These are phyloP conservation scores for Pseudogymnoascus sp. DNA, from an alignment of 2,329 filamentous ascomycete species.

Conservation along the genomic window DNA sequence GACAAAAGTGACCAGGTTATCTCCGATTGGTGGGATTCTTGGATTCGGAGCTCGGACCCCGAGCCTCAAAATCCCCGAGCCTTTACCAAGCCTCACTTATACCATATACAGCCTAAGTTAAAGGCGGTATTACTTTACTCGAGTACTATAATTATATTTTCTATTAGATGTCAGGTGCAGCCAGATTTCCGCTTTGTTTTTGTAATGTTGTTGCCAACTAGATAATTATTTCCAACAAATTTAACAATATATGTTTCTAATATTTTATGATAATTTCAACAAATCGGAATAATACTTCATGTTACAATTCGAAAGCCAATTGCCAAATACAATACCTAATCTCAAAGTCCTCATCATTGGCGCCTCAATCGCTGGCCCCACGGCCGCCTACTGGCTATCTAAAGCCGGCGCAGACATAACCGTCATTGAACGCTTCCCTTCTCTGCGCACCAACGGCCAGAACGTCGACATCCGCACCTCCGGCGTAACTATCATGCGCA, in stretches of 20 bases:
- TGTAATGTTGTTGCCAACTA: background rate
- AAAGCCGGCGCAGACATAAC: constrained; percentile 30
- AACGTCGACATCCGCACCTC: constrained; percentile 26
- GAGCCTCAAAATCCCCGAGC: constrained; percentile 10
- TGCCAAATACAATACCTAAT: background rate
- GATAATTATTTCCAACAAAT: background rate
- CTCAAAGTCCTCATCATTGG: constrained; percentile 29
- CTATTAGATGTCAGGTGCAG: background rate
- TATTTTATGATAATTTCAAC: background rate
- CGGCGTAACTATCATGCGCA: constrained; percentile 33
- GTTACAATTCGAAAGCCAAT: background rate
- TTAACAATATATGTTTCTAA: background rate
- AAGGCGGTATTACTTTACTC: background rate
- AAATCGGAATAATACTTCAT: background rate
- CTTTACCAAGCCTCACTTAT: background rate
- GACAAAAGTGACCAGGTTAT: background rate
- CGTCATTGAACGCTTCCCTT: constrained; percentile 33
- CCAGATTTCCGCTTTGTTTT: background rate
- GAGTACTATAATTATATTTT: background rate
- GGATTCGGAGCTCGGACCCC: background rate
- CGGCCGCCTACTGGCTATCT: constrained; percentile 35
- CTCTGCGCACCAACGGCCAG: constrained; percentile 39
- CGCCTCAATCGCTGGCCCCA: constrained; percentile 30
- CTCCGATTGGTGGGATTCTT: constrained; percentile 9
- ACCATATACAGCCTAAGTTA: background rate